These are phyloP conservation scores for Flaveria bidentis DNA, from an alignment of 129 eudicot species.

Conservation along the genomic window DNA sequence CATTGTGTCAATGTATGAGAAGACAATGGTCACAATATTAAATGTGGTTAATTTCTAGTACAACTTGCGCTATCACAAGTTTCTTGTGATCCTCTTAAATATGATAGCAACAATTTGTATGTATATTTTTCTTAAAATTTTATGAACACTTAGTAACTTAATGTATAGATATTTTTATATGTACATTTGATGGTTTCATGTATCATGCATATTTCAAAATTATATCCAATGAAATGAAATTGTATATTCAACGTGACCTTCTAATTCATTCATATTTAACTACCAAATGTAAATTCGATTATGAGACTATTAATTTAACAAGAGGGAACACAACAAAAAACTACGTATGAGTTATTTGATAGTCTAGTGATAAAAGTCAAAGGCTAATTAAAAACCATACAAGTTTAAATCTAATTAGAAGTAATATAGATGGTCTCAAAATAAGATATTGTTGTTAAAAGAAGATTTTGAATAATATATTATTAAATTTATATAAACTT, in stretches of 20 bases:
- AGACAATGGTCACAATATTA: constrained; percentile 25
- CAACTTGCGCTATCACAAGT: constrained; percentile 31
- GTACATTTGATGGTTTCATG: background rate
- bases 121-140: background rate
- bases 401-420: background rate
- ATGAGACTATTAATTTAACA: background rate
- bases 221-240: background rate
- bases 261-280: background rate
- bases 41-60: constrained; percentile 17
- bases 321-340: background rate
- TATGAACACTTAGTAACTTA: background rate
- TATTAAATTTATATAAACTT: no score
- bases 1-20: background rate
- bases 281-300: background rate
- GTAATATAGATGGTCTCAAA: no score
- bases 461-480: no score
- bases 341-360: background rate
- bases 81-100: constrained; percentile 40
- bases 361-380: no score
- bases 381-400: no score
- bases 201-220: background rate
- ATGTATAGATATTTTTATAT: background rate
- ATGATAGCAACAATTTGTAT: constrained; percentile 16
- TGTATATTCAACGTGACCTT: background rate
- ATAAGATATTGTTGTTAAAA: no score